A percentile compares a stretch with the other conserved stretches of the same genome.
These are phyloP conservation scores for Dalbergia cultrata DNA, from an alignment of 306 rosid genomes.

Conservation along the genomic window DNA sequence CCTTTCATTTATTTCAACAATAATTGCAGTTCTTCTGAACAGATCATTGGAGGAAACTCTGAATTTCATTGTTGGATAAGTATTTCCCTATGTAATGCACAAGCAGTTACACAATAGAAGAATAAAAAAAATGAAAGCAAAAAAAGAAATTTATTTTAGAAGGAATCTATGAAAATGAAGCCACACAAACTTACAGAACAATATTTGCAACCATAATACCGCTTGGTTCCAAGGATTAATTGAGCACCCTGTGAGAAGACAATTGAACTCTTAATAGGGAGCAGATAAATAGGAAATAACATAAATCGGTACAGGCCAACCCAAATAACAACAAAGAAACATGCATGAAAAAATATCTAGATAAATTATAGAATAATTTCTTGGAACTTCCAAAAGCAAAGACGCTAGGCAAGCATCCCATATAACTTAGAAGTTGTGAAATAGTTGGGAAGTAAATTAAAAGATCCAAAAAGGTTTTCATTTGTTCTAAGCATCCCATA, in stretches of 20 bases:
- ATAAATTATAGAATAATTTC: slow-evolving; percentile 14
- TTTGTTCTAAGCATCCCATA: slow-evolving; percentile 20
- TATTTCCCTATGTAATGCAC: slow-evolving; percentile 64
- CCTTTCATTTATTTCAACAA: slow-evolving; percentile 70
- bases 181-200: slow-evolving; percentile 77
- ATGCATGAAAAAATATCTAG: not conserved
- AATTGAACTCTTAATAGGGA: slow-evolving; percentile 44
- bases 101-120: slow-evolving; percentile 32
- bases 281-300: slow-evolving; percentile 27
- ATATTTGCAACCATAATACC: slow-evolving; percentile 70
- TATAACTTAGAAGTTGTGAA: slow-evolving; percentile 25
- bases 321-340: slow-evolving; percentile 24
- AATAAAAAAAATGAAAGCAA: not conserved
- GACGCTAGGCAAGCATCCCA: slow-evolving; percentile 21
- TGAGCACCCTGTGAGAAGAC: slow-evolving; percentile 63
- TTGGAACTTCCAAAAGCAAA: slow-evolving; percentile 10
- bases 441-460: slow-evolving; percentile 10
- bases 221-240: slow-evolving; percentile 46
- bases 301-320: slow-evolving; percentile 24
- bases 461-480: slow-evolving; percentile 9
- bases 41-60: slow-evolving; percentile 77
- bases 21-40: slow-evolving; percentile 70
- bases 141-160: slow-evolving; percentile 23
- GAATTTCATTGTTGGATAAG: slow-evolving; percentile 79
- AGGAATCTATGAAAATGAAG: slow-evolving; percentile 11